Evolutionary conservation across 352 stramenopile species (phyloP), one percentile per base, ranked within the genome.

Genomic region (Elongisporangium senticosum): DNA sequence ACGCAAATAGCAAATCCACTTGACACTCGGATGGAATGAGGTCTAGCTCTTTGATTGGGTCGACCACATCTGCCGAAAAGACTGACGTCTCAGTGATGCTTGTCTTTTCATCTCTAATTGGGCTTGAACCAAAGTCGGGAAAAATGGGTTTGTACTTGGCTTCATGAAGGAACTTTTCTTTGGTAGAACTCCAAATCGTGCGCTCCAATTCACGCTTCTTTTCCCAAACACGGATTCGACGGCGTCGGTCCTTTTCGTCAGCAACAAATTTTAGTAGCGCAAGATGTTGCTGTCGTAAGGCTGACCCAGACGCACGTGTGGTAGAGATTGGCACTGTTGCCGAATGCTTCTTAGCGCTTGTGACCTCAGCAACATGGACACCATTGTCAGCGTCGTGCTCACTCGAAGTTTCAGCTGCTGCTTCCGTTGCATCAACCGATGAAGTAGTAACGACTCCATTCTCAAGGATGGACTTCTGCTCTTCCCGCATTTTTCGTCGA

Each of bases 381-480:
- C 21, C 20, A 51, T 40, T 48, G 23, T 48, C 21, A 40, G 4
- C 33, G 26, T 43, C 54, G 6, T 62, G 49, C 6, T 52, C 62
- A 43, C 51, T 63, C 10, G 28, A 51, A 37, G 48, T 21, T 51
- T 48, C 33, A 24, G 53, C 54, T 14, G 61, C 71, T 24, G 63
- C 57, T 47, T 61, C 64, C 20, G 58, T 66, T 21, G 53, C 66
- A 20, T 69, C 63, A 43, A 54, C 54, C 3, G 58, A 68, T 21
- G 71, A 67, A 23, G 75, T 77, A 11, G 78, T 88, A 43, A 86
- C 66, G 22, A 89, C 79, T n/a, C 82, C 82, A 58, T 83, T 89
- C 33, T 91, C 79, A 20, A 91, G 57, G 55, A 89, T 89, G 13
- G 70, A 71, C 17, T 81, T 83, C 51, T 91, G 79, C 55, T 90